Evolutionary conservation across 2,329 filamentous ascomycete genomes (phyloP), one percentile per base, ranked within the genome.

Genomic region (Fusarium sp.): DNA sequence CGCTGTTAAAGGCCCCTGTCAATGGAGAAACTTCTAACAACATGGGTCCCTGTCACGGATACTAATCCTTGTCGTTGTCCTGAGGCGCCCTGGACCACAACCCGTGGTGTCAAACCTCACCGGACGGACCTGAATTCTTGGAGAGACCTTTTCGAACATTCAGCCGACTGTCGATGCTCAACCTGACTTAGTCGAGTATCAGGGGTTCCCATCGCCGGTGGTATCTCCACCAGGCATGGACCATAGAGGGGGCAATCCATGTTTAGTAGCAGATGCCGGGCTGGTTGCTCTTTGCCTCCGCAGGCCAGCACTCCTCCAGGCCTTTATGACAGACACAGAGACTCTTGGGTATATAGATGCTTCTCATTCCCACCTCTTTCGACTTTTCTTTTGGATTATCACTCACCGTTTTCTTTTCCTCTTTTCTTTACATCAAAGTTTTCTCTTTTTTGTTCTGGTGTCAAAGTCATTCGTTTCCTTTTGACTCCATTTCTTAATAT

Each of bases 391-490:
- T 71, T 70, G 65, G 36, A 70, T 73, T 69, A 77, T 75, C 77
- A 75, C 65, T 66, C 75, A 74, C 71, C 66, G 70, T 76, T 75
- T 73, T 75, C 70, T 77, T 72, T 78, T 78, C 75, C 72, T 73
- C 72, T 78, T 75, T 70, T 69, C 58, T 73, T 75, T 69, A 67
- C 66, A 71, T 62, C 65, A 75, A 63, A 69, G 28, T 67, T 73
- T 30, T 69, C 63, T 72, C 68, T 79, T 76, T 80, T 72, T 60
- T 57, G 77, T 77, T 65, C 69, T 57, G 69, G 76, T 77, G 82
- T 82, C 85, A 88, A 87, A 87, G 85, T 85, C 87, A 88, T 86
- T 90, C 87, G 86, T 85, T 90, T 84, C 82, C 86, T 88, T 88
- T 88, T 86, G 82, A 76, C 76, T 70, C 73, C 63, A 62, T 74